Percentiles rank a stretch among this genome's conserved stretches.
Conservation (phyloP, 2,329 filamentous ascomycete genomes). For the Proliferodiscus dingleyae region DNA sequence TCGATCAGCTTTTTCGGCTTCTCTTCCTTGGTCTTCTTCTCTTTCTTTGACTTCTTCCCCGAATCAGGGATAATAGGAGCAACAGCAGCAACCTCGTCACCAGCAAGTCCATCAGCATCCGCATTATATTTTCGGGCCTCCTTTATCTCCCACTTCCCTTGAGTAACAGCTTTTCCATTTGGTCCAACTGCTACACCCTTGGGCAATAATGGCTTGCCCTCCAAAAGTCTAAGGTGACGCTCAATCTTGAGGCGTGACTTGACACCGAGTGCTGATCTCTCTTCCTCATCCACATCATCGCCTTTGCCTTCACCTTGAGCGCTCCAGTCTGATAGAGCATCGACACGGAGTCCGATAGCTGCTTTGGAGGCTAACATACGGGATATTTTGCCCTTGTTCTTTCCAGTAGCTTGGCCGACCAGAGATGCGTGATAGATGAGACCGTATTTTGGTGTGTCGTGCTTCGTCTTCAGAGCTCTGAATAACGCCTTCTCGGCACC, state of each 20-base stretch:
- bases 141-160: constrained; percentile 85
- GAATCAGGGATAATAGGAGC: constrained; percentile 37
- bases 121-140: constrained; percentile 91
- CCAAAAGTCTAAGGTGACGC: constrained; percentile 69
- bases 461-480: constrained; percentile 97
- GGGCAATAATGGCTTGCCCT: constrained; percentile 83
- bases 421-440: constrained; percentile 88
- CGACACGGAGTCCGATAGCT: constrained; percentile 86
- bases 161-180: constrained; percentile 58
- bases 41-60: constrained; percentile 42
- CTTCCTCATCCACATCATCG: constrained; percentile 74
- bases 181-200: constrained; percentile 72
- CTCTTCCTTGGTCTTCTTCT: constrained; percentile 47
- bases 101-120: constrained; percentile 80
- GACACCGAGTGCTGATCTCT: constrained; percentile 76
- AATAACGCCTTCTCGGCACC: constrained; percentile 99
- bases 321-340: constrained; percentile 77
- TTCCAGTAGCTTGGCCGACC: constrained; percentile 93
- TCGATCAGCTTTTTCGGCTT: constrained; percentile 19
- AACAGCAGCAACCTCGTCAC: constrained; percentile 57
- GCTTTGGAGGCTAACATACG: constrained; percentile 94
- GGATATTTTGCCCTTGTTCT: constrained; percentile 99
- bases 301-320: constrained; percentile 60
- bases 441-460: constrained; percentile 98
- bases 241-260: constrained; percentile 68